Evolutionary conservation across 202 grass and related monocot genomes (phyloP).

Genomic region (Sporobolus alterniflorus): DNA sequence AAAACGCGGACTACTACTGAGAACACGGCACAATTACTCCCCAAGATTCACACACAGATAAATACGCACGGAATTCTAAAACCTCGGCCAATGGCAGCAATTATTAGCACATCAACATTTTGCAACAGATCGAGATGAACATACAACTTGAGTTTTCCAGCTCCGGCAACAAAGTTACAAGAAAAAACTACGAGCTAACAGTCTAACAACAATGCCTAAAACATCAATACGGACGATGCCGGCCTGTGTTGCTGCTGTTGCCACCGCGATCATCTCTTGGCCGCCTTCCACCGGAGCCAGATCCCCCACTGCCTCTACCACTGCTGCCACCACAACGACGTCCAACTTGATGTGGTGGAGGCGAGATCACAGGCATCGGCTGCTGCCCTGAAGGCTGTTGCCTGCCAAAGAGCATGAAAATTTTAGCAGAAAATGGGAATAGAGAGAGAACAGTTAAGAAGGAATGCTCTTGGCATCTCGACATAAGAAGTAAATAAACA

Average conservation of each 20-base stretch:
- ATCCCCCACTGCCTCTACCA: background rate
- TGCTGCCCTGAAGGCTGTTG: conserved; percentile 43
- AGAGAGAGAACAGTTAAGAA: background rate
- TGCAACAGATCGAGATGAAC: background rate
- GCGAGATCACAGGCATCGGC: conserved; percentile 11
- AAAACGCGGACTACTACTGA: background rate
- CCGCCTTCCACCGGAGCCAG: conserved; percentile 28
- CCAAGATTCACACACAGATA: background rate
- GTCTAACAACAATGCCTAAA: background rate
- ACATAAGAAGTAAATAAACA: background rate
- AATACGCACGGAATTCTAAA: background rate
- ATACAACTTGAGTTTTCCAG: background rate
- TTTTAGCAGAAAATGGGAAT: conserved; percentile 3
- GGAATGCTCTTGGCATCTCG: background rate
- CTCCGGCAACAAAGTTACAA: background rate
- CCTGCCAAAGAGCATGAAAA: conserved; percentile 15
- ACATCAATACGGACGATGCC: conserved; percentile 50
- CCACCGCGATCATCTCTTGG: conserved; percentile 35
- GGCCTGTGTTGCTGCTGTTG: conserved; percentile 35
- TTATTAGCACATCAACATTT: background rate
- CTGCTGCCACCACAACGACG: background rate
- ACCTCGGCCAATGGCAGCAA: background rate
- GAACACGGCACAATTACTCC: background rate
- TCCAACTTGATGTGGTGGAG: conserved; percentile 12
- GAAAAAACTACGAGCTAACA: background rate